Evolutionary conservation across 1,139 yeast species (phyloP), one percentile per base, ranked within the genome.

Genomic region (Sugiyamaella xylanicola): DNA sequence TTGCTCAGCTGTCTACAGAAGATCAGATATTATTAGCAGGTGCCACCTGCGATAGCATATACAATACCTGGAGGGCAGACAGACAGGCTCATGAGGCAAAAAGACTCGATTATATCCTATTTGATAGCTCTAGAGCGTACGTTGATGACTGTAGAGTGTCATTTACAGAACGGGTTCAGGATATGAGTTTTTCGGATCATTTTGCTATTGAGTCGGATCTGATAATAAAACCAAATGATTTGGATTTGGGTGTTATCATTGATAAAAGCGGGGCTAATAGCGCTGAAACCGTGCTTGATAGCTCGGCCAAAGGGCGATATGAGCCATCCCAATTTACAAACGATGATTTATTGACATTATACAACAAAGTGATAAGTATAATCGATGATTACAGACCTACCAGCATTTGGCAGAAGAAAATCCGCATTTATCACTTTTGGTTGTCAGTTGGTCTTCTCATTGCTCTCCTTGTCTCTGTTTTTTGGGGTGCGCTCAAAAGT

Each of bases 61-160:
- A 92, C 55, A 93, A 93, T 68, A 87, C 97, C 1, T 95, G 96
- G 96, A 79, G 98, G 61, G 79, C 81, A 0, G 74, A 90, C 50
- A 72, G 79, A 21, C 78, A 80, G 0, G 65, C 68, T 0, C 78
- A 81, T 59, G 95, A 90, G 61, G 99, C 99, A 0, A 87, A 95
- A 65, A 77, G 99, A 48, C 76, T 93, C 54, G 99, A 95, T 68
- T 93, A 93, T 68, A 95, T 96, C 0, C 77, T 93, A 59, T 82
- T 88, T 53, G 96, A 89, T 66, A 71, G 81, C 1, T 65, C 70
- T 0, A 74, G 73, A 48, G 74, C 91, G 20, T 68, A 66, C 2
- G 86, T 91, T 0, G 61, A 78, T 0, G 77, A 76, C 19, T 91
- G 95, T 0, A 71, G 77, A 9, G 97, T 91, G 1, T 78, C 79